Evolutionary conservation across 371 early-diverging fungal species (phyloP).

Genomic region (Mucor circinelloides): DNA sequence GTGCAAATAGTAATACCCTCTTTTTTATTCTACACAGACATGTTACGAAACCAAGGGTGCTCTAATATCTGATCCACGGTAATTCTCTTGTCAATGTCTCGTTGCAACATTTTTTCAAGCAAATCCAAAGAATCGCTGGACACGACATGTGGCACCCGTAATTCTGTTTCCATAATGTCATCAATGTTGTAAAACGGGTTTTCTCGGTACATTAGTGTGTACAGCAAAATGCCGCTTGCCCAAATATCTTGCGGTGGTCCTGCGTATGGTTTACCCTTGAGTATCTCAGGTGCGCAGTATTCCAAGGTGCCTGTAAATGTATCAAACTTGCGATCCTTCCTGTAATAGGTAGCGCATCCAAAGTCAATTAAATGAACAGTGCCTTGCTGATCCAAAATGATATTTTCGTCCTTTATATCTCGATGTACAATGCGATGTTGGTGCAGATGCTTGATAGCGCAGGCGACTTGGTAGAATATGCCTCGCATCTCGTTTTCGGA

Average conservation of each 20-base stretch:
- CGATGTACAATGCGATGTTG: constrained; percentile 74
- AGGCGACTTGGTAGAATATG: constrained; percentile 67
- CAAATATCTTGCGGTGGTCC: constrained; percentile 85
- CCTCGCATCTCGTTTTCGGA: constrained; percentile 58
- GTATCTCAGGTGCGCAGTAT: constrained; percentile 76
- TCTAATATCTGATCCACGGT: constrained; percentile 55
- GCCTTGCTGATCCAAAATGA: constrained; percentile 66
- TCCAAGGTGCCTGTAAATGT: constrained; percentile 78
- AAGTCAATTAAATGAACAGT: constrained; percentile 73
- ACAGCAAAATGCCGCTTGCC: constrained; percentile 81
- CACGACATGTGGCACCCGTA: constrained; percentile 63
- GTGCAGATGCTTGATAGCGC: constrained; percentile 74
- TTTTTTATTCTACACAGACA: neutral
- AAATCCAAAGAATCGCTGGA: constrained; percentile 63
- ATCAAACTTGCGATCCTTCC: constrained; percentile 62
- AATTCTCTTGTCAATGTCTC: constrained; percentile 50
- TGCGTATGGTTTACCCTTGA: constrained; percentile 70
- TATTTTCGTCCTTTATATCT: constrained; percentile 79
- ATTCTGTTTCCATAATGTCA: constrained; percentile 67
- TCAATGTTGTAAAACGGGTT: constrained; percentile 84
- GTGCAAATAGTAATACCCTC: too few species aligned
- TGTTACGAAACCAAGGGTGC: constrained; percentile 56
- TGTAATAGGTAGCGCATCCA: constrained; percentile 72
- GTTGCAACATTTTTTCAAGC: constrained; percentile 53
- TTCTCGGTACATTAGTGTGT: constrained; percentile 77